A percentile compares a stretch with the other conserved stretches of the same genome.
Conservation (phyloP, 2,329 filamentous ascomycete genomes). For the Fusarium buxicola region DNA sequence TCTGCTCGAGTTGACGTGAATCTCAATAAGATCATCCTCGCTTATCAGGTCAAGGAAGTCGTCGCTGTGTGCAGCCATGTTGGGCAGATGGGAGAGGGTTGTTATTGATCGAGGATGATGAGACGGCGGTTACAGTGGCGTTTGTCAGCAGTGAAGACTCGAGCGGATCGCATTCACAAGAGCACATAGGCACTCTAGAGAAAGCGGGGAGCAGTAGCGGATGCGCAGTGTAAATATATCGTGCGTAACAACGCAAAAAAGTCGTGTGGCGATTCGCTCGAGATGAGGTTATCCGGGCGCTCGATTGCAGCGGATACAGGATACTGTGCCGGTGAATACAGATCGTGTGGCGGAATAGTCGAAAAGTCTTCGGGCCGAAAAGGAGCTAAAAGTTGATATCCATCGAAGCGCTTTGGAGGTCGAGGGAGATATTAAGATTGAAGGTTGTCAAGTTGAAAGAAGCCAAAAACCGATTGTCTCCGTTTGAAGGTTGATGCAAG, state of each 20-base stretch:
- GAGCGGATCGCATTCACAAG: constrained; percentile 7
- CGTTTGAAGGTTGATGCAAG: constrained; percentile 28
- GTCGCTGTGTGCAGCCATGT: constrained; percentile 34
- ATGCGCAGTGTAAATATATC: constrained; percentile 11
- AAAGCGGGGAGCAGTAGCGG: constrained; percentile 7
- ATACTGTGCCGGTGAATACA: constrained; percentile 13
- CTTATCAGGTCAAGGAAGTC: constrained; percentile 37
- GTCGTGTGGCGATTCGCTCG: constrained; percentile 29
- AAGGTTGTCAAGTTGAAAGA: constrained; percentile 14
- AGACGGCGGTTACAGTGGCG: not conserved
- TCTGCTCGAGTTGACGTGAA: constrained; percentile 14
- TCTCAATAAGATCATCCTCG: constrained; percentile 35
- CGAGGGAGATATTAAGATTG: constrained; percentile 9
- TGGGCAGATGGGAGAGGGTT: constrained; percentile 4
- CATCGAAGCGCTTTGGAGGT: not conserved
- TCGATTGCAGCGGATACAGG: constrained; percentile 1
- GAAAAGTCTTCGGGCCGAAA: constrained; percentile 1
- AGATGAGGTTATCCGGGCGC: constrained; percentile 18
- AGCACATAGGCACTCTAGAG: constrained; percentile 17
- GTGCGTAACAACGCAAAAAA: constrained; percentile 8
- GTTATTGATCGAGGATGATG: constrained; percentile 2
- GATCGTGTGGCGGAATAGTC: constrained; percentile 1
- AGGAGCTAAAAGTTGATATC: not conserved
- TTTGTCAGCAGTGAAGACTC: not conserved
- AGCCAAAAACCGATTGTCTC: constrained; percentile 24